Base-by-base conservation (phyloP, 176 grass and related monocot species). In the Oryza punctata region DNA sequence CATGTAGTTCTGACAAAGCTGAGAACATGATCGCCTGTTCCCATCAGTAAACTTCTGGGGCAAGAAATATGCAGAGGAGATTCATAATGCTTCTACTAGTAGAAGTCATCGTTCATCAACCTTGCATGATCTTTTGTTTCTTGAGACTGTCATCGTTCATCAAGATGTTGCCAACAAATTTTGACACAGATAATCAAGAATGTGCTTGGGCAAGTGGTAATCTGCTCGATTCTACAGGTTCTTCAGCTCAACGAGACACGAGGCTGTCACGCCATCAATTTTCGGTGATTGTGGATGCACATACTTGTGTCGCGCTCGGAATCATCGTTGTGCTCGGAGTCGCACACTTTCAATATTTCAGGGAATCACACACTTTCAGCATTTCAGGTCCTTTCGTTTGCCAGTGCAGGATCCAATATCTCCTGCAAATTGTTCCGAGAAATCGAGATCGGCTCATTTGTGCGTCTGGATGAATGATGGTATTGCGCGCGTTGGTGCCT, bases 381-480 rank as follows among this genome's bases (percentile, higher is more conserved):
- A 30, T 50, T 67, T 57, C 46, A 24, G 73, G 16, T 1, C 2
- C 33, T 28, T 18, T 12, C 38, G 37, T 40, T 28, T 61, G 57
- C 57, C 57, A 70, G 87, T 80, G 87, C 87, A 64, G 38, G 77
- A 24, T 46, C 77, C 87, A 89, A 76, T 70, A 89, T 14, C 70
- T 76, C 38, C 38, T 64, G 77, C 82, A 19, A 10, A 21, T 67
- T 64, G 72, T 63, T 6, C 50, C 16, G 12, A 24, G 70, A 70
- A 65, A 79, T 83, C 11, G 57, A 40, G 74, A 67, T 43, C 29
- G 18, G 18, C 5, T 83, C 67, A 52, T 65, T 28, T 44, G 32
- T 68, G 30, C 54, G 32, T 7, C 30, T 68, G 15, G 30, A 41
- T 49, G 65, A 70, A 45, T 66, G 24, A 24, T 61, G 57, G 21